Base-by-base conservation (phyloP, 192 early-diverging fungal species). In the Backusella tuberculispora region DNA sequence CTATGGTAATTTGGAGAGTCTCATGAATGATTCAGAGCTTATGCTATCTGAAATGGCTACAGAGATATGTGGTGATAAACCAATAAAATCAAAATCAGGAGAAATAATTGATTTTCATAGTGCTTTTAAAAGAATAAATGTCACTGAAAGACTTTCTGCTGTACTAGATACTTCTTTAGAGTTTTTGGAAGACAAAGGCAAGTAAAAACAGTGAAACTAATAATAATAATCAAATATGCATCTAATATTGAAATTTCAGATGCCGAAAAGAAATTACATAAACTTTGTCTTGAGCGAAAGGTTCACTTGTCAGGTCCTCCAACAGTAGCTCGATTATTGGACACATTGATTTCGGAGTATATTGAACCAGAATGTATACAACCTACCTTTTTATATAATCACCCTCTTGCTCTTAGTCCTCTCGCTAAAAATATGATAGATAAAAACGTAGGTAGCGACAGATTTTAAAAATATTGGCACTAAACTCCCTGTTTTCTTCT, bases 381-480 rank as follows among this genome's bases (percentile, higher is more conserved):
- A 73, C 95, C 95, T 0, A 97, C 95, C 6, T 95, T 97, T 76
- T 77, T 97, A 47, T 81, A 82, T 63, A 89, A 88, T 37, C 94
- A 97, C 73, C 95, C 95, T n/a, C 72, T 87, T 6, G 80, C 87
- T 42, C 87, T 95, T 87, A 94, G 93, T 42, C 95, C 95, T 10
- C 80, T 97, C 10, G 90, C 95, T 9, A 96, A 97, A 68, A 80
- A 81, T 17, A 40, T 34, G 0, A 71, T 75, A 5, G 75, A 80
- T 74, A 24, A 63, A 13, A 48, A 60, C 17, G 64, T 66, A 66
- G 12, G 69, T 46, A 41, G 17, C 19, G 13, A 43, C 34, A 12
- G n/a, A 3, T 6, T 24, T 73, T 53, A 37, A 42, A 48, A 21
- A 46, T 29, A 5, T n/a, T 37, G 17, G 2, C 41, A 26, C 12